Base-by-base conservation (phyloP, 768 basidiomycete species). In the Nevesoporus exiguus region DNA sequence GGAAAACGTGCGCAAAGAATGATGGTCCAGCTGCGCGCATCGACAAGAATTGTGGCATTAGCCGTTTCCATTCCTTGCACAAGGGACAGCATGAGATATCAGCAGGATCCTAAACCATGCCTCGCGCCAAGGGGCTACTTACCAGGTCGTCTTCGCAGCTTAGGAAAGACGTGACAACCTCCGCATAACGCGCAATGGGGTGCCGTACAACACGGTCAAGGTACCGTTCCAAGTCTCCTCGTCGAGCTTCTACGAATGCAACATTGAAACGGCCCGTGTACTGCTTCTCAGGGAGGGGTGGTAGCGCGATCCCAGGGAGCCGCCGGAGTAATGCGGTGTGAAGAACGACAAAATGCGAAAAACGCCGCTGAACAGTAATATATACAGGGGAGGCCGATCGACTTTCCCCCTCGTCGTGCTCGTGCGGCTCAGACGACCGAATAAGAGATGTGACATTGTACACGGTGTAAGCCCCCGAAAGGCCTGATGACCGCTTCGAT, bases 221-320 rank as follows among this genome's bases (percentile, higher is more conserved):
- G 67, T 39, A 39, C 21, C 19, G 37, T 39, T 39, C 37, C 37
- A 39, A 39, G 19, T 39, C 37, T 8, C 37, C 19, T 21, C 37
- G 37, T 21, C 37, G 37, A 1, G 37, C 37, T 39, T 39, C 37
- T 8, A 39, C 19, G 9, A 39, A 39, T 8, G 86, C 89, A 19
- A 81, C 78, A 54, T 79, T 88, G 67, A 93, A 93, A 9, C 90
- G 76, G 2, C 89, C 89, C 0, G 88, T 77, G 57, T 93, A 91
- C 59, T 89, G 86, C 64, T 93, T 93, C 66, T 91, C 90, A 0
- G 92, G 92, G 8, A 94, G 76, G 0, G 89, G 87, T 0, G 92
- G 90, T 2, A 94, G 75, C 4, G 83, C 84, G 27, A 93, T 81
- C 0, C 88, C 88, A 7, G 89, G 88, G 4, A 92, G 79, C 8